These are phyloP conservation scores for Fusarium nanum DNA, from an alignment of 2,329 filamentous ascomycete genomes.

Conservation along the genomic window DNA sequence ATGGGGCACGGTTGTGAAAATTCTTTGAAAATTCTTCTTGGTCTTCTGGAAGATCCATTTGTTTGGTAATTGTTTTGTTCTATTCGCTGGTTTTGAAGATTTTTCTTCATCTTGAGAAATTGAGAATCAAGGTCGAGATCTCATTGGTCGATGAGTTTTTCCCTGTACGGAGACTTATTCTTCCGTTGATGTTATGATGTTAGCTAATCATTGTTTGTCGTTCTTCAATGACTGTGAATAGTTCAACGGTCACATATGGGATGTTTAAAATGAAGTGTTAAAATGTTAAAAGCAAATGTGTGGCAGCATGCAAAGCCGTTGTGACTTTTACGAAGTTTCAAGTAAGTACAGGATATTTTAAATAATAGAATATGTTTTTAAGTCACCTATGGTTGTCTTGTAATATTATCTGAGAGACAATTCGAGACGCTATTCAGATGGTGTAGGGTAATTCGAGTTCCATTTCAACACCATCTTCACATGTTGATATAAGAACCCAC, in stretches of 20 bases:
- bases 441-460: too few species aligned
- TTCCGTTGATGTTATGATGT: rapidly evolving
- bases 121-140: rapidly evolving
- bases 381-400: too few species aligned
- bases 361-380: too few species aligned
- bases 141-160: neutral
- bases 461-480: too few species aligned
- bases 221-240: rapidly evolving
- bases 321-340: too few species aligned
- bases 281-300: too few species aligned
- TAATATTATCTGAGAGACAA: too few species aligned
- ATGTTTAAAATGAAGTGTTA: too few species aligned
- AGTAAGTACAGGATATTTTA: too few species aligned
- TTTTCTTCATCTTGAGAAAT: neutral
- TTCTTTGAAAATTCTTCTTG: neutral
- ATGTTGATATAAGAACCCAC: neutral
- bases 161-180: rapidly evolving
- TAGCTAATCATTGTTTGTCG: neutral
- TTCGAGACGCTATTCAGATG: too few species aligned
- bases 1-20: slow-evolving; percentile 3
- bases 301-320: too few species aligned
- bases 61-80: neutral
- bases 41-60: neutral
- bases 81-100: neutral
- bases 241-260: too few species aligned